Evolutionary conservation across 768 basidiomycete genomes (phyloP), one percentile per base, ranked within the genome.

Genomic region (Hypsizygus marmoreus): DNA sequence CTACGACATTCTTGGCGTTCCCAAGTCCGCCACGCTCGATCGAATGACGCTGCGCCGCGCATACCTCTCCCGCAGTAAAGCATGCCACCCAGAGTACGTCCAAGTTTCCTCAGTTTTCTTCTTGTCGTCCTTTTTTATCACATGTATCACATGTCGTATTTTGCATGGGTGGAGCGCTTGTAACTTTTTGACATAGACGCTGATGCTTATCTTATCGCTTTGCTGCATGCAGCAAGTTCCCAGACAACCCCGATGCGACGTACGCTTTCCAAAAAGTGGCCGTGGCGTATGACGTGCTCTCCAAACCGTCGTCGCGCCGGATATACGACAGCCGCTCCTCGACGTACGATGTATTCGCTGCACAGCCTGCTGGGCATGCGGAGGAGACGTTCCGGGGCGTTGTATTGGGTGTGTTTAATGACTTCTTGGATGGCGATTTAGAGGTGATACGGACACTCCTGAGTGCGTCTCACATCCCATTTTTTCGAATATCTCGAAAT

Each of bases 11-110:
- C 77, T 94, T 6, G 91, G 89, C 4, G 64, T 90, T 4, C 56
- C 73, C 16, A 77, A 75, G 50, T 69, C 69, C 6, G 62, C 72
- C 0, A 57, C 58, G 24, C 67, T 82, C 28, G 88, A 91, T 62
- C 78, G 76, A 50, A 66, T 81, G 50, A 64, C 82, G 26, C 75
- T 92, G 28, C 67, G 91, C 31, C 73, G 88, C 19, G 88, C 87
- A 14, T 94, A 91, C 64, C 78, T 94, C 40, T 69, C 76, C 0
- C 73, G 90, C 24, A 91, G 88, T 62, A 77, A 74, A 53, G 76
- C 80, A 6, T 92, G 90, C 53, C 91, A 93, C 58, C 91, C 91
- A 68, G 91, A 94, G 91, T 92, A 47, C 51, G 88, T 76, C 11
- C 1, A 5, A 7, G 19, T 42, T 14, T 26, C 24, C 26, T n/a